These are phyloP conservation scores for Kodamaea suecica DNA, from an alignment of 1,139 yeast genomes.

Conservation along the genomic window DNA sequence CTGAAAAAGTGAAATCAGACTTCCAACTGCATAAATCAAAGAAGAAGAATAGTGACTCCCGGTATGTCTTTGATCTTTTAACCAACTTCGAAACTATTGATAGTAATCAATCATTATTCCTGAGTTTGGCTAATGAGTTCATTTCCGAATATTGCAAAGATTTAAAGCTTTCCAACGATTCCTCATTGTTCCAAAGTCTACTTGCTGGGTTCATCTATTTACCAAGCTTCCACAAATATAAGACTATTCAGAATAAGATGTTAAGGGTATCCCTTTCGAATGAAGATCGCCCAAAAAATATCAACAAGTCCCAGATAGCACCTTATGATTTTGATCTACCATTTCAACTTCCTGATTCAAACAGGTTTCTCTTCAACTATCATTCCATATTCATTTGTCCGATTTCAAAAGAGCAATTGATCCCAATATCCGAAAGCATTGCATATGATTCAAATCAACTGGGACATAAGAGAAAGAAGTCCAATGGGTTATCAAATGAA, in stretches of 20 bases:
- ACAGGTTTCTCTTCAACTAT: constrained; percentile 46
- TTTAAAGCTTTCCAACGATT: constrained; percentile 62
- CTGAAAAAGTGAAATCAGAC: constrained; percentile 21
- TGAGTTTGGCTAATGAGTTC: constrained; percentile 47
- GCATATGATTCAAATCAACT: constrained; percentile 12
- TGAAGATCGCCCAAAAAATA: constrained; percentile 5
- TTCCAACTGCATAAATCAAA: constrained; percentile 12
- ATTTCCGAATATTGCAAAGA: constrained; percentile 65
- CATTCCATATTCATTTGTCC: constrained; percentile 93
- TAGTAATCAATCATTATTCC: constrained; percentile 29
- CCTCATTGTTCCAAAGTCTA: constrained; percentile 65
- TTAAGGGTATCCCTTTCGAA: constrained; percentile 16
- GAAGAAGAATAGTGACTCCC: constrained; percentile 23
- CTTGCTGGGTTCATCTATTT: constrained; percentile 71
- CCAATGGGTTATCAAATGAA: constrained; percentile 2
- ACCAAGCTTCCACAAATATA: constrained; percentile 69
- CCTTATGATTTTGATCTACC: constrained; percentile 38
- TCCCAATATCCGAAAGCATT: constrained; percentile 32
- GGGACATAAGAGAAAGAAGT: constrained; percentile 21
- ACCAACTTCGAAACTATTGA: constrained; percentile 40
- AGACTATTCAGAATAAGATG: constrained; percentile 45
- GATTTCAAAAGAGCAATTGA: constrained; percentile 74
- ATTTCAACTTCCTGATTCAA: constrained; percentile 43
- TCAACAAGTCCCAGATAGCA: constrained; percentile 13
- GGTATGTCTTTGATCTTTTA: constrained; percentile 42